These are phyloP conservation scores for Dothistroma septosporum DNA, from an alignment of 2,329 filamentous ascomycete species.

Conservation along the genomic window DNA sequence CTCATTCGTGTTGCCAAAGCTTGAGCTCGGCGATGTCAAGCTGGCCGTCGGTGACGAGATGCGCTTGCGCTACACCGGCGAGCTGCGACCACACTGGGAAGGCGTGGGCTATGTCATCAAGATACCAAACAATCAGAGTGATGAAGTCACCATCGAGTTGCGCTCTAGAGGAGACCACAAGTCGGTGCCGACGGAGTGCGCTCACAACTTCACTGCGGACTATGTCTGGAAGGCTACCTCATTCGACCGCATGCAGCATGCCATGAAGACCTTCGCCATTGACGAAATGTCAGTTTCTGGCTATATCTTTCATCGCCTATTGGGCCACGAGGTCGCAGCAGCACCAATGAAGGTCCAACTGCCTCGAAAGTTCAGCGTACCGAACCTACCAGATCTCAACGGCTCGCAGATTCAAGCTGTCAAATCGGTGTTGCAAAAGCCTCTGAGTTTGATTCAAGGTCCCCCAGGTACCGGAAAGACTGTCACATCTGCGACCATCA, in stretches of 20 bases:
- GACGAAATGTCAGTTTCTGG: constrained; percentile 98
- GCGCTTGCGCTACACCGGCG: constrained; percentile 93
- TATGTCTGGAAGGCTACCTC: constrained; percentile 99
- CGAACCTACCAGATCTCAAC: constrained; percentile 90
- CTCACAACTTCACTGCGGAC: constrained; percentile 95
- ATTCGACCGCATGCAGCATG: constrained; percentile 97
- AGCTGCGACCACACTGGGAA: constrained; percentile 88
- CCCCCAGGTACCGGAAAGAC: constrained; percentile 98
- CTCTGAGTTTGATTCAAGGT: constrained; percentile 91
- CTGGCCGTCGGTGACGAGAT: constrained; percentile 97
- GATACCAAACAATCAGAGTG: constrained; percentile 98
- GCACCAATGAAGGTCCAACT: constrained; percentile 93
- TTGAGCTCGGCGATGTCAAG: constrained; percentile 96
- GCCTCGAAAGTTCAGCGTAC: constrained; percentile 95
- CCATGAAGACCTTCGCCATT: constrained; percentile 98
- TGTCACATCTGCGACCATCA: constrained; percentile 96
- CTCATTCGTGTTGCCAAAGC: constrained; percentile 92
- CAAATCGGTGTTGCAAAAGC: constrained; percentile 88
- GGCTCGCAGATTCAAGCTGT: constrained; percentile 94
- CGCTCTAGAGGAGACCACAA: constrained; percentile 95
- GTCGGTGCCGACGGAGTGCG: constrained; percentile 90
- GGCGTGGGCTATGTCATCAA: constrained; percentile 99
- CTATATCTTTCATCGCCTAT: constrained; percentile 95
- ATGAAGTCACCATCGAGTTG: constrained; percentile 92
- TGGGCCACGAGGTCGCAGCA: constrained; percentile 90